A percentile compares a stretch with the other conserved stretches of the same genome.
Evolutionary conservation across 257 asterid genomes (phyloP).

Genomic region (Nicotiana tomentosiformis): DNA sequence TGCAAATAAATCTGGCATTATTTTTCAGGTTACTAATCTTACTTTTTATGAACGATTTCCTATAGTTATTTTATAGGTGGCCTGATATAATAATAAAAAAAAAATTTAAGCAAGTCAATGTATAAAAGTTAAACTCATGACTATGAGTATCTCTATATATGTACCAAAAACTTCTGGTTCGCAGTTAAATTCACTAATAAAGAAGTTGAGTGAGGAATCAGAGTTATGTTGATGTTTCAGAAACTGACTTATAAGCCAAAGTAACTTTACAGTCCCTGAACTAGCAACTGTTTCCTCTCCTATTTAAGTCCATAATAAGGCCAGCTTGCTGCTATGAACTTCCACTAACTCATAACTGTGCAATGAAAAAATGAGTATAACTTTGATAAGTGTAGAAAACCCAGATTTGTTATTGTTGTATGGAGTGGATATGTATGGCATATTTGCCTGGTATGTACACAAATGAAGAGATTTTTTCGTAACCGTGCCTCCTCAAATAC

Average conservation of each 20-base stretch:
- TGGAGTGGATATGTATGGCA: neutral
- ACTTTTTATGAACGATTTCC: neutral
- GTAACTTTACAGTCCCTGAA: neutral
- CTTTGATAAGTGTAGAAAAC: neutral
- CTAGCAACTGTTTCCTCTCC: no score
- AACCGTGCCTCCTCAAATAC: neutral
- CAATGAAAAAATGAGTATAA: neutral
- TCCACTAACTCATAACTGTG: neutral
- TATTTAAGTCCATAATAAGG: neutral
- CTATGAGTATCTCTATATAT: neutral
- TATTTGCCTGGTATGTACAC: conserved; percentile 6
- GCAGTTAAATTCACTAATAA: neutral
- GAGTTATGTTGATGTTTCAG: neutral
- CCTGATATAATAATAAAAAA: neutral
- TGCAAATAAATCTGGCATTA: neutral
- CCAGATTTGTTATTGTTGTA: neutral
- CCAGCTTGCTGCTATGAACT: neutral
- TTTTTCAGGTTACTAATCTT: neutral
- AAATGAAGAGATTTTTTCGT: neutral
- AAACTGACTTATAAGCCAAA: neutral
- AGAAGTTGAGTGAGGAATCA: neutral
- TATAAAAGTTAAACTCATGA: neutral
- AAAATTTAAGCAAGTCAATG: neutral
- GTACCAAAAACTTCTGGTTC: neutral
- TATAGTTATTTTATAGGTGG: neutral